phyloP scores from a whole-genome alignment of 2,329 filamentous ascomycete species.

The Pseudocercospora musae region DNA sequence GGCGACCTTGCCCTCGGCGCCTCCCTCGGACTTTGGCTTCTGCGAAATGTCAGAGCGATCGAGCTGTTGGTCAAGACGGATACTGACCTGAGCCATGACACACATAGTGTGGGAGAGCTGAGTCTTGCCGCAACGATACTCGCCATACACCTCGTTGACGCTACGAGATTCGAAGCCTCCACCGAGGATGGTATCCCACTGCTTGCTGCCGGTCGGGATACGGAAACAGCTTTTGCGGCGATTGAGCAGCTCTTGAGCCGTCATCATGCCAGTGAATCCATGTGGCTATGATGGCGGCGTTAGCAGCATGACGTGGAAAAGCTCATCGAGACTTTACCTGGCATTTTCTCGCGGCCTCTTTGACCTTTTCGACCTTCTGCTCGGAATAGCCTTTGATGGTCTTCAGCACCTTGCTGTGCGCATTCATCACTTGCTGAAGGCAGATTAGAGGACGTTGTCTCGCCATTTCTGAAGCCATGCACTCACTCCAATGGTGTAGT shows the following conservation, averaged over 20 bases:
- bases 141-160: constrained; percentile 63
- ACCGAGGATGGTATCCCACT: constrained; percentile 59
- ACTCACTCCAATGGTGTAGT: constrained; percentile 60
- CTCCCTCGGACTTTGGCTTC: constrained; percentile 56
- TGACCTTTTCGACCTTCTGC: constrained; percentile 68
- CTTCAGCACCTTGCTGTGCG: constrained; percentile 57
- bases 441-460: background rate
- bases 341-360: constrained; percentile 63
- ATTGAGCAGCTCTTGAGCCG: constrained; percentile 61
- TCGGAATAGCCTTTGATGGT: constrained; percentile 70
- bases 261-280: constrained; percentile 58
- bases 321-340: constrained; percentile 42
- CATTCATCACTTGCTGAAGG: constrained; percentile 56
- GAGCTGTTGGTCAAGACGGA: background rate
- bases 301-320: constrained; percentile 3
- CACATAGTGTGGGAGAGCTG: constrained; percentile 68
- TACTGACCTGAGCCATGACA: constrained; percentile 51
- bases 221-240: constrained; percentile 61
- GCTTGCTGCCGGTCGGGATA: constrained; percentile 68
- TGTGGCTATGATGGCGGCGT: constrained; percentile 48
- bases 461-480: background rate
- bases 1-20: constrained; percentile 65
- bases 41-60: constrained; percentile 22
- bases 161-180: constrained; percentile 69
- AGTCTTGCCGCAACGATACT: constrained; percentile 66